A percentile compares a stretch with the other conserved stretches of the same genome.
Conservation (phyloP, 2,329 filamentous ascomycete species). For the Pseudomassariella vexata region DNA sequence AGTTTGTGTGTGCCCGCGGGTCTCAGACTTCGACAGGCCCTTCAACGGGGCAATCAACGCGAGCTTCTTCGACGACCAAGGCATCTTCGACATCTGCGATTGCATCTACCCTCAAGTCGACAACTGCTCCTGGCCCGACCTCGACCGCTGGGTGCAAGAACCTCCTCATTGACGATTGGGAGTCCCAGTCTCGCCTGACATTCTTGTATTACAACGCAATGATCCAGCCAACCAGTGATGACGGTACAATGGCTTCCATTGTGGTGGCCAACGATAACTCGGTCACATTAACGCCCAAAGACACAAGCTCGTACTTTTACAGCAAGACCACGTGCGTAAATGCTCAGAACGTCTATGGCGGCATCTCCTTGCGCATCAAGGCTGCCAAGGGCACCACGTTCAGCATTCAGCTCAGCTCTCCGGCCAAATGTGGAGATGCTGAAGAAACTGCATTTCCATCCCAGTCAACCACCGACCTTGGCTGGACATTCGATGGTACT, state of each 20-base stretch:
- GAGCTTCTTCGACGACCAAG: slow-evolving; percentile 3
- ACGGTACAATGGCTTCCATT: slow-evolving; percentile 50
- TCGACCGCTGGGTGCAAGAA: slow-evolving; percentile 2
- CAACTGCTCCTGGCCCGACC: slow-evolving; percentile 3
- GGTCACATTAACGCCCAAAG: slow-evolving; percentile 44
- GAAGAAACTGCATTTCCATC: slow-evolving; percentile 26
- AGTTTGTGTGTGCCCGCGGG: slow-evolving; percentile 33
- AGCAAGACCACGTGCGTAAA: slow-evolving; percentile 49
- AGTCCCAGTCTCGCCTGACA: slow-evolving; percentile 54
- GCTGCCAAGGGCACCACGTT: slow-evolving; percentile 46
- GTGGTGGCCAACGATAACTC: slow-evolving; percentile 44
- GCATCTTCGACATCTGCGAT: slow-evolving; percentile 9
- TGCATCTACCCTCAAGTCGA: slow-evolving; percentile 5
- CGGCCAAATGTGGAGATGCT: slow-evolving; percentile 35
- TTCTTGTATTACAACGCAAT: slow-evolving; percentile 58
- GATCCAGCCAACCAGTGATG: slow-evolving; percentile 48
- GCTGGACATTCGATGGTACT: slow-evolving; percentile 55
- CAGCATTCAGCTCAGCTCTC: slow-evolving; percentile 44
- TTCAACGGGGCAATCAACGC: no score
- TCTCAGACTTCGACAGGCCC: neutral
- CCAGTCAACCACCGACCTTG: slow-evolving; percentile 41
- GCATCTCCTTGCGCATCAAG: slow-evolving; percentile 49
- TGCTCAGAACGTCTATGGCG: slow-evolving; percentile 43
- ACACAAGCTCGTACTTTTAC: slow-evolving; percentile 50
- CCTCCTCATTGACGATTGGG: slow-evolving; percentile 53